Percentiles rank a stretch among this genome's conserved stretches.
Conservation (phyloP, 2,329 filamentous ascomycete species). For the Mycocentrospora acerina region DNA sequence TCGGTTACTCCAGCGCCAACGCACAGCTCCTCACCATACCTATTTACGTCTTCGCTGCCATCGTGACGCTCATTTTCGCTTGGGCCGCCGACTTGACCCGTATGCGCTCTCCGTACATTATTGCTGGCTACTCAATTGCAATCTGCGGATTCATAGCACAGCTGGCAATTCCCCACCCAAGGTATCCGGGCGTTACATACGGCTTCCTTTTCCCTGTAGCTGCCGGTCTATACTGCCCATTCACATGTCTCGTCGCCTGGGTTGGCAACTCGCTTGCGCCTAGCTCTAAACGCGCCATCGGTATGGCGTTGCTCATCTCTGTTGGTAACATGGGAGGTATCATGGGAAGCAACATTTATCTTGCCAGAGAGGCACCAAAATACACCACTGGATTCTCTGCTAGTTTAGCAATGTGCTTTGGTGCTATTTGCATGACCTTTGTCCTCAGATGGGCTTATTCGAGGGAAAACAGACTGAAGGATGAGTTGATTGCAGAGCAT, state of each 20-base stretch:
- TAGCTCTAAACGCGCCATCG: slow-evolving; percentile 45
- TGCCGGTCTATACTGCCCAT: slow-evolving; percentile 39
- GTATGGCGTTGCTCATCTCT: slow-evolving; percentile 51
- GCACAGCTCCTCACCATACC: slow-evolving; percentile 48
- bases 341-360: slow-evolving; percentile 53
- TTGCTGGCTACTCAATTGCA: slow-evolving; percentile 53
- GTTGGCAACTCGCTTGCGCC: slow-evolving; percentile 39
- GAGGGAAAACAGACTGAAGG: slow-evolving; percentile 41
- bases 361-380: slow-evolving; percentile 49
- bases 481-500: slow-evolving; percentile 26
- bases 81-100: slow-evolving; percentile 54
- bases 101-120: slow-evolving; percentile 57
- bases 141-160: slow-evolving; percentile 60
- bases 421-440: slow-evolving; percentile 50
- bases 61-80: slow-evolving; percentile 46
- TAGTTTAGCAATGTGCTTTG: slow-evolving; percentile 47
- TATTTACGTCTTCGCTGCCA: slow-evolving; percentile 46
- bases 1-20: slow-evolving; percentile 45
- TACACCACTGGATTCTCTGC: slow-evolving; percentile 55
- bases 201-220: slow-evolving; percentile 45
- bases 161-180: slow-evolving; percentile 45
- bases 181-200: slow-evolving; percentile 50
- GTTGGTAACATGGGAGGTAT: slow-evolving; percentile 52
- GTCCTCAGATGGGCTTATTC: slow-evolving; percentile 44
- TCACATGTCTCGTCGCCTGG: slow-evolving; percentile 41